Evolutionary conservation across 179 eudicot species (phyloP), one percentile per base, ranked within the genome.

Genomic region (Vitellaria paradoxa): DNA sequence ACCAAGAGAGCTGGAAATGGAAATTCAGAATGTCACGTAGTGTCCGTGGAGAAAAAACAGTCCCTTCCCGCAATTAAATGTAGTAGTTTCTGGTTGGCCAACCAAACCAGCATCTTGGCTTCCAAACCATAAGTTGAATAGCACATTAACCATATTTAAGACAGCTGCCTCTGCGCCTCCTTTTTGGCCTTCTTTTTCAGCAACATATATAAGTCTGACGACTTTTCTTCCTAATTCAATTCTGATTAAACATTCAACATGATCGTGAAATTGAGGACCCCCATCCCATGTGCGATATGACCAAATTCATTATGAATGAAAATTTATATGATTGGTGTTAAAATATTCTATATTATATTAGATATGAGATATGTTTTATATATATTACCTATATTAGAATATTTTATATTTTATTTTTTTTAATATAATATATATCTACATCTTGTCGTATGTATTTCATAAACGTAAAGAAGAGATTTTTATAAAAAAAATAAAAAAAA

Each of bases 61-160:
- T 61, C 65, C 5, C 26, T 50, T 81, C 72, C 77, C 49, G 73
- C 80, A 55, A 81, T 56, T 81, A 72, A 81, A 81, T 77, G 68
- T 63, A 62, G 9, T 62, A 26, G 67, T 59, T 77, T 65, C 52
- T 56, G 21, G 83, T 65, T 81, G 77, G 77, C 73, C 82, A 79
- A 79, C 82, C 59, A 68, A 2, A 30, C 37, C 37, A 30, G 37
- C 37, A 30, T 30, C 37, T 30, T 30, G 37, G 37, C n/a, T n/a
- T n/a, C n/a, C n/a, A n/a, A 68, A 79, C 50, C 23, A 24, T 15
- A 40, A 65, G 69, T 60, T 69, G 68, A 59, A 77, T 13, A 57
- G 45, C 9, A 7, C 18, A 46, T 4, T 8, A 37, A 30, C 37
- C 37, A 30, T 30, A 17, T 30, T 70, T 70, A 23, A 50, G 37